Conservation (phyloP, 2,329 filamentous ascomycete species). For the Verticillium nonalfalfae region DNA sequence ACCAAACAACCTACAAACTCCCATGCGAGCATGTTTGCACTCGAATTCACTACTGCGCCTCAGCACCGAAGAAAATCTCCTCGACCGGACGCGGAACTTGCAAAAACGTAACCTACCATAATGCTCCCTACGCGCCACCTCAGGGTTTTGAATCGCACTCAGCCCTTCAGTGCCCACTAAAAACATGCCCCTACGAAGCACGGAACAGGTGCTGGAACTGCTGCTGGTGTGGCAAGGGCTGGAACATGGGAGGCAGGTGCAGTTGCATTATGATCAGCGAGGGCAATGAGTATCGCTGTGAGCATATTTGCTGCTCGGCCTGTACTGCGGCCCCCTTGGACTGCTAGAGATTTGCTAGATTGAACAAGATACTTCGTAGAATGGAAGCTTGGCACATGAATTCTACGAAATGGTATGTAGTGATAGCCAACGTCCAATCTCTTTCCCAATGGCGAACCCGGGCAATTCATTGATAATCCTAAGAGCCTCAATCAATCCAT, state of each 20-base stretch:
- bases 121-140: slow-evolving; percentile 40
- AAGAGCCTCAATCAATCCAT: too few relatives aligned
- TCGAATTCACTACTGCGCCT: slow-evolving; percentile 35
- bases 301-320: slow-evolving; percentile 46
- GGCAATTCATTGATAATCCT: too few relatives aligned
- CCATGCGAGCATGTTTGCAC: slow-evolving; percentile 44
- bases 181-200: slow-evolving; percentile 41
- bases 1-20: slow-evolving; percentile 41
- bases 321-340: slow-evolving; percentile 34
- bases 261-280: slow-evolving; percentile 47
- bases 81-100: slow-evolving; percentile 28
- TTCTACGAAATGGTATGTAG: too few relatives aligned
- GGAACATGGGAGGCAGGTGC: slow-evolving; percentile 43
- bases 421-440: too few relatives aligned
- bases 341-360: background rate
- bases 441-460: too few relatives aligned
- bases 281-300: slow-evolving; percentile 40
- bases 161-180: slow-evolving; percentile 35
- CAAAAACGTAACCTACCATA: slow-evolving; percentile 32
- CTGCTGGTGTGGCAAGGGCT: slow-evolving; percentile 49
- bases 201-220: slow-evolving; percentile 47
- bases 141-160: slow-evolving; percentile 28
- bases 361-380: background rate
- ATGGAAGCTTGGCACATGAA: background rate
- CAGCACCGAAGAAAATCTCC: slow-evolving; percentile 21